A percentile compares a stretch with the other conserved stretches of the same genome.
Evolutionary conservation across 805 yeast species (phyloP).

Genomic region (Candida xiaguanensis): DNA sequence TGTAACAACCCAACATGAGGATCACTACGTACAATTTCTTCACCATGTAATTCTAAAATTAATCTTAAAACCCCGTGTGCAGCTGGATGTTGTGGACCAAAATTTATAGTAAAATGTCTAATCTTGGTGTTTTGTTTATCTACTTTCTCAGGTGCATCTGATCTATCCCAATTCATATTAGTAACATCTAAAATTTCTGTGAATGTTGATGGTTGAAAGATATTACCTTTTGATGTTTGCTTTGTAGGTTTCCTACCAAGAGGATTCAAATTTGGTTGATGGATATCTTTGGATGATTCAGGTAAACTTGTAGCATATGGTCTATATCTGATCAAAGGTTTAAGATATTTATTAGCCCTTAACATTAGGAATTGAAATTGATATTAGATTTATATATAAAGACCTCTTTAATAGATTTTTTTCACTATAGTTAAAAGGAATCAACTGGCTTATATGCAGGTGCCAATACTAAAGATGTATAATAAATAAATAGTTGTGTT

Average conservation of each 20-base stretch:
- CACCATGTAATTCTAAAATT: slow-evolving; percentile 83
- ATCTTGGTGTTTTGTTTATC: slow-evolving; percentile 51
- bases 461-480: too few relatives aligned
- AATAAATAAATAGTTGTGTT: slow-evolving; percentile 3
- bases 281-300: slow-evolving; percentile 4
- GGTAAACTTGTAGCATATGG: slow-evolving; percentile 13
- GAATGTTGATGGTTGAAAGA: slow-evolving; percentile 41
- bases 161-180: slow-evolving; percentile 42
- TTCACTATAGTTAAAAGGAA: neutral
- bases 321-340: slow-evolving; percentile 4
- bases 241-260: slow-evolving; percentile 35
- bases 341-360: slow-evolving; percentile 16
- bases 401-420: neutral
- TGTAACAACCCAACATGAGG: slow-evolving; percentile 88
- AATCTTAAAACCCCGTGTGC: slow-evolving; percentile 90
- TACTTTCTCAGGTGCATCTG: slow-evolving; percentile 40
- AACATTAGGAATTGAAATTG: slow-evolving; percentile 17
- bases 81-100: slow-evolving; percentile 94
- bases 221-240: slow-evolving; percentile 28
- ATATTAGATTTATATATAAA: too few relatives aligned
- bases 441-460: too few relatives aligned
- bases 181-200: slow-evolving; percentile 43
- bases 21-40: slow-evolving; percentile 80
- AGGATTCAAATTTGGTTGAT: slow-evolving; percentile 27
- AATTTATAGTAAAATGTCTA: slow-evolving; percentile 85